Conservation (phyloP, 2,329 filamentous ascomycete species). For the Penicillium paneum region DNA sequence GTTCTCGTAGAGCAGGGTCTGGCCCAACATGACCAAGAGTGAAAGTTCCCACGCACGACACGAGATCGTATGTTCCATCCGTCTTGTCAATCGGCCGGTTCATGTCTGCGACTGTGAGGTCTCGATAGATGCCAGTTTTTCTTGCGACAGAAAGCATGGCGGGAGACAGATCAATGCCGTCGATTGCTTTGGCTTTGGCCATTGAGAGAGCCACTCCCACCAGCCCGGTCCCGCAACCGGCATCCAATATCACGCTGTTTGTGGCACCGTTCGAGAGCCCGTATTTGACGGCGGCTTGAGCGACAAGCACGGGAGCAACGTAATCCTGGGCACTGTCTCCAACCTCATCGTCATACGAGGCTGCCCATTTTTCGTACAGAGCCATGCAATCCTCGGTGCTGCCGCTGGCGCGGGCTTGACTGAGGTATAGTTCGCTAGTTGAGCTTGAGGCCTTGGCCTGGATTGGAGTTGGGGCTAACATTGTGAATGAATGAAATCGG, state of each 20-base stretch:
- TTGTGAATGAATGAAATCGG: neutral
- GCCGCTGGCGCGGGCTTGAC: conserved; percentile 37
- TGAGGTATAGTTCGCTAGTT: conserved; percentile 26
- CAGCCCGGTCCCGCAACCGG: conserved; percentile 57
- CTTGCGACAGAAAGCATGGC: conserved; percentile 55
- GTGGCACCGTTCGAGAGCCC: conserved; percentile 13
- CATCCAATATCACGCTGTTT: conserved; percentile 47
- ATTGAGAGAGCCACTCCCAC: conserved; percentile 50
- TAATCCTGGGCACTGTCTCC: conserved; percentile 38
- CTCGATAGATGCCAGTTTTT: conserved; percentile 48
- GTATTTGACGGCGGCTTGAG: conserved; percentile 30
- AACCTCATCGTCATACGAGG: conserved; percentile 45
- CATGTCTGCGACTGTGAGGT: conserved; percentile 48
- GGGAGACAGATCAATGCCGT: conserved; percentile 53
- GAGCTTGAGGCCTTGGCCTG: conserved; percentile 8
- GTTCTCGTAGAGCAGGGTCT: conserved; percentile 47
- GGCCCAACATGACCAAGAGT: conserved; percentile 57
- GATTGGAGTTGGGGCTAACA: conserved; percentile 5
- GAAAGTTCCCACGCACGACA: conserved; percentile 55
- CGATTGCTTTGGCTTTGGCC: conserved; percentile 46
- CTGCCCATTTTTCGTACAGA: conserved; percentile 50
- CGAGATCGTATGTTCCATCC: conserved; percentile 48
- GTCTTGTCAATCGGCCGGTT: conserved; percentile 42
- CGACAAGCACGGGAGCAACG: conserved; percentile 42
- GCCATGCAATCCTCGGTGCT: conserved; percentile 38